Percentiles rank a stretch among this genome's conserved stretches.
These are phyloP conservation scores for Umbellularia californica DNA, from an alignment of 164 flowering plant genomes.

Conservation along the genomic window DNA sequence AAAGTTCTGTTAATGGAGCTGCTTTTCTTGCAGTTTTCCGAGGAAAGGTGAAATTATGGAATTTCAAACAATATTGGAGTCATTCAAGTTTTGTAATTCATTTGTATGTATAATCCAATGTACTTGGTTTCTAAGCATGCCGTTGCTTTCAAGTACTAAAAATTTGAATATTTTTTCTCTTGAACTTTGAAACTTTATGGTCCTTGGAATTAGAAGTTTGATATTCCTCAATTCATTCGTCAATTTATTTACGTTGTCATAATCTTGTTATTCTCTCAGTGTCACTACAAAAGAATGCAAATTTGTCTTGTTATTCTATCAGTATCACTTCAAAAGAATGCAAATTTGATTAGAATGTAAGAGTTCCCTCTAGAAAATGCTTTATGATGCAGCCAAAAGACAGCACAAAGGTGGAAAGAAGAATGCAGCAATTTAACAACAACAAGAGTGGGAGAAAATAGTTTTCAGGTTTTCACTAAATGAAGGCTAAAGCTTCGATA, in stretches of 20 bases:
- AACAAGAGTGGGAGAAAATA: too few relatives aligned
- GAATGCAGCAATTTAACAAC: too few relatives aligned
- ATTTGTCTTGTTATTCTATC: too few relatives aligned
- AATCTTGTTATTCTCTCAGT: too few relatives aligned
- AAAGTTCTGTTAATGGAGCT: conserved; percentile 46
- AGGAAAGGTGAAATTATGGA: conserved; percentile 65
- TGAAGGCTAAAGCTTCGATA: too few relatives aligned
- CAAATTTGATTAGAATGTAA: too few relatives aligned
- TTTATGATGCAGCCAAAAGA: too few relatives aligned
- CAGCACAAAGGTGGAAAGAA: too few relatives aligned
- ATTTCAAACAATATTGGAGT: neutral
- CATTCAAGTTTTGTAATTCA: neutral
- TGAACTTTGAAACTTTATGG: neutral
- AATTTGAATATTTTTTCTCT: neutral
- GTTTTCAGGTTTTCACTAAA: too few relatives aligned
- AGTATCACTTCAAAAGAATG: too few relatives aligned
- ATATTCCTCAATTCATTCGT: neutral
- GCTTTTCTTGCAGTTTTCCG: conserved; percentile 95
- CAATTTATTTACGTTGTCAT: neutral
- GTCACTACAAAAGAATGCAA: too few relatives aligned
- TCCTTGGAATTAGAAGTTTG: neutral
- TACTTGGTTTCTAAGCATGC: neutral
- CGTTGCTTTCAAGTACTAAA: neutral
- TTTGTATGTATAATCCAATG: neutral
- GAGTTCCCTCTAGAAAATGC: too few relatives aligned